A percentile compares a stretch with the other conserved stretches of the same genome.
Conservation (phyloP, 352 stramenopile species). For the Phytophthora agathidicida region DNA sequence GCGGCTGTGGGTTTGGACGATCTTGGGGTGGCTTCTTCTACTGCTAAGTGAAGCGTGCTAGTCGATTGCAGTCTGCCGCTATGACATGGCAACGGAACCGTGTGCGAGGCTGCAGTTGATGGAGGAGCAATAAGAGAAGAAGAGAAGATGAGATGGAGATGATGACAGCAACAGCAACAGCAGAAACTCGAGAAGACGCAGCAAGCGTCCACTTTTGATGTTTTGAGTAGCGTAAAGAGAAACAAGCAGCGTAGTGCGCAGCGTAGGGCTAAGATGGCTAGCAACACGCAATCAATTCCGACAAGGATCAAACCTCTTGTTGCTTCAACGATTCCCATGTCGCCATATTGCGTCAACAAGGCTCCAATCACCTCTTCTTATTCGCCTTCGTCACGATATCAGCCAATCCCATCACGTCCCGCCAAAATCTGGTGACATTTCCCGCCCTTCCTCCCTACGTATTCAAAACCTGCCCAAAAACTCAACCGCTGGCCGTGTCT, state of each 20-base stretch:
- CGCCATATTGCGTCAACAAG: constrained; percentile 25
- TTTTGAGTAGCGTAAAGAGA: constrained; percentile 28
- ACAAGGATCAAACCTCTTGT: too few species aligned
- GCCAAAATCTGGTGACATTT: constrained; percentile 10
- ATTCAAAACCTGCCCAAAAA: too few species aligned
- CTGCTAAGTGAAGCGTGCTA: constrained; percentile 33
- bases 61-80: constrained; percentile 15
- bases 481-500: neutral
- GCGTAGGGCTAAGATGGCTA: neutral
- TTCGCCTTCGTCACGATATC: constrained; percentile 1
- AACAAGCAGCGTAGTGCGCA: constrained; percentile 5
- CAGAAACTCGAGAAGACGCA: constrained; percentile 1
- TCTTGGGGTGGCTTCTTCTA: constrained; percentile 42
- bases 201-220: constrained; percentile 10
- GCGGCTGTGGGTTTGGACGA: constrained; percentile 33
- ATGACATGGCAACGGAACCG: constrained; percentile 17
- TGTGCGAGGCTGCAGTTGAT: constrained; percentile 18
- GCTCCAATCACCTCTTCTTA: constrained; percentile 2
- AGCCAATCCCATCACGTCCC: constrained; percentile 19
- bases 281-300: constrained; percentile 3
- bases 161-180: neutral
- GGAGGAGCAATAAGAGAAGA: neutral
- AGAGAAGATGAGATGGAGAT: neutral
- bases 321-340: too few species aligned
- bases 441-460: neutral